phyloP scores from a whole-genome alignment of 2,329 filamentous ascomycete species.

The Trematosphaeria pertusa region DNA sequence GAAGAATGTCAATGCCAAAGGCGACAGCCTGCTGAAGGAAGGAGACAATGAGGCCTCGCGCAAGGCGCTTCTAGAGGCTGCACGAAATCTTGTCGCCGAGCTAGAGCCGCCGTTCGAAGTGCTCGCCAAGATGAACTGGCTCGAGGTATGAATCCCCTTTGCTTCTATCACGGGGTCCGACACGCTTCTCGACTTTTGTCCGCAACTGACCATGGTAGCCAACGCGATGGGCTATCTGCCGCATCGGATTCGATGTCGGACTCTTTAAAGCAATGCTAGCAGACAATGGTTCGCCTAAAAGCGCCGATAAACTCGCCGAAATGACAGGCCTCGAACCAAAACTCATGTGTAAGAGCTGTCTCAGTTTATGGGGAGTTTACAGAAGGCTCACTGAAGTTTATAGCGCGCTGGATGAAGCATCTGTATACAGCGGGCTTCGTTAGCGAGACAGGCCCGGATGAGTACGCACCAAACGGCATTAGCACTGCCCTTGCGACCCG shows the following conservation, averaged over 20 bases:
- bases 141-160: constrained; percentile 7
- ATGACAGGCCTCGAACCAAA: background rate
- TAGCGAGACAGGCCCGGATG: constrained; percentile 6
- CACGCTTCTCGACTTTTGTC: background rate
- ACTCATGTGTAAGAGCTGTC: background rate
- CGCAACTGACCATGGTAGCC: no score
- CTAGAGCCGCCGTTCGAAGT: constrained; percentile 12
- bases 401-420: constrained; percentile 11
- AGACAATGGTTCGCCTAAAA: constrained; percentile 10
- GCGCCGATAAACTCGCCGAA: constrained; percentile 4
- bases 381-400: background rate
- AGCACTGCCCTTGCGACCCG: constrained; percentile 1
- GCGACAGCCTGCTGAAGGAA: background rate
- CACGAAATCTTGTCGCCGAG: constrained; percentile 9
- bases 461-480: constrained; percentile 9
- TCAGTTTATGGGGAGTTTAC: background rate
- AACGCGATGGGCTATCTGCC: constrained; percentile 4
- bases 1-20: background rate
- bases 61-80: constrained; percentile 12
- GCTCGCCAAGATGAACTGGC: constrained; percentile 12
- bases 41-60: background rate
- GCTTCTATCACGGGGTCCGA: background rate
- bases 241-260: constrained; percentile 5
- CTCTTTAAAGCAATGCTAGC: constrained; percentile 10
- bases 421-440: constrained; percentile 8